phyloP scores from a whole-genome alignment of 2,329 filamentous ascomycete species.

The Clonostachys rosea region DNA sequence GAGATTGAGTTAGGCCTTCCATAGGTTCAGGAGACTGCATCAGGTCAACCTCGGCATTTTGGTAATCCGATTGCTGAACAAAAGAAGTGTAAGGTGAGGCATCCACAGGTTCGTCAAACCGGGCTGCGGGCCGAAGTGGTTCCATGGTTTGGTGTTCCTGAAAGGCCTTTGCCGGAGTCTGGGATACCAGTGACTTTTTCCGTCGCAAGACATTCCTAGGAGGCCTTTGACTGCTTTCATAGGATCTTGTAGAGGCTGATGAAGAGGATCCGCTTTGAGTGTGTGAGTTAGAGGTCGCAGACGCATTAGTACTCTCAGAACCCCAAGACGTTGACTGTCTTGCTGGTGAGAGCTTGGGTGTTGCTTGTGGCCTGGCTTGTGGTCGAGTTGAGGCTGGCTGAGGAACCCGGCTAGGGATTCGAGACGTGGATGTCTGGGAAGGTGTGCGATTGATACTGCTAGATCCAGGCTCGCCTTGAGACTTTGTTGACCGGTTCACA shows the following conservation, averaged over 20 bases:
- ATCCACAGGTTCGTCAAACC: no score
- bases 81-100: no score
- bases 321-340: constrained; percentile 38
- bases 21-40: no score
- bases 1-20: constrained; percentile 21
- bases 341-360: constrained; percentile 16
- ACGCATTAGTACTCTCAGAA: constrained; percentile 24
- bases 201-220: constrained; percentile 39
- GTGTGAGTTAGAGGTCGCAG: constrained; percentile 21
- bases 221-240: constrained; percentile 21
- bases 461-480: constrained; percentile 9
- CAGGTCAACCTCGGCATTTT: no score
- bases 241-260: constrained; percentile 23
- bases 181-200: constrained; percentile 42
- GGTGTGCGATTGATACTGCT: constrained; percentile 1
- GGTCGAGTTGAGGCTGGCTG: constrained; percentile 7
- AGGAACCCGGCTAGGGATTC: constrained; percentile 11
- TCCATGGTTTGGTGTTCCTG: no score
- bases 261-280: constrained; percentile 22
- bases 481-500: constrained; percentile 11
- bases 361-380: constrained; percentile 1
- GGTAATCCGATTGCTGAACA: no score
- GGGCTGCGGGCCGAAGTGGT: no score
- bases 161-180: constrained; percentile 15
- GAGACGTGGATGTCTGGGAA: constrained; percentile 9